Percentiles rank a stretch among this genome's conserved stretches.
Evolutionary conservation across 2,329 filamentous ascomycete species (phyloP).

Genomic region (Trichophaea hybrida): DNA sequence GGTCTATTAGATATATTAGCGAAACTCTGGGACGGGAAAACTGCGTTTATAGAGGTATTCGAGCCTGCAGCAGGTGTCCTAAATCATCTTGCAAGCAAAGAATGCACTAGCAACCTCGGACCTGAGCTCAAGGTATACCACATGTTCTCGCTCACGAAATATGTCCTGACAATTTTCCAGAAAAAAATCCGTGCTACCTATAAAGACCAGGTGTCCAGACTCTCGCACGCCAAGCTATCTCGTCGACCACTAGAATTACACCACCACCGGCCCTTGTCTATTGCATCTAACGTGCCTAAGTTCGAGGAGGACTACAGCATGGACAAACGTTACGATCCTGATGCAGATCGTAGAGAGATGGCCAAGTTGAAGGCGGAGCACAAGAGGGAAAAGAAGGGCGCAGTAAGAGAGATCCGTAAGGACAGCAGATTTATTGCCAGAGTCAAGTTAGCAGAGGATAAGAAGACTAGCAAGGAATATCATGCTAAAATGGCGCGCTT

Average conservation of each 20-base stretch:
- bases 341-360: conserved; percentile 73
- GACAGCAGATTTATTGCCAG: conserved; percentile 87
- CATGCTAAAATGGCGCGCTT: conserved; percentile 91
- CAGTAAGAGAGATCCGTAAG: conserved; percentile 84
- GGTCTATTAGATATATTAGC: conserved; percentile 53
- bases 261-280: conserved; percentile 73
- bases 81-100: neutral
- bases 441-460: conserved; percentile 83
- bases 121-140: conserved; percentile 8
- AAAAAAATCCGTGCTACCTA: conserved; percentile 25
- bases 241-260: conserved; percentile 77
- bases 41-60: conserved; percentile 69
- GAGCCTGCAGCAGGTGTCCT: conserved; percentile 37
- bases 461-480: conserved; percentile 81
- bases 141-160: neutral
- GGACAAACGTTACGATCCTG: conserved; percentile 90
- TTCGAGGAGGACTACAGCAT: conserved; percentile 95
- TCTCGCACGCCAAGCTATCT: conserved; percentile 42
- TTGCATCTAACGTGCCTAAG: conserved; percentile 78
- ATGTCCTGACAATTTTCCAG: neutral
- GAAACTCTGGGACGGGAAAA: conserved; percentile 57
- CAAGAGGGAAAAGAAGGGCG: conserved; percentile 90
- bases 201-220: conserved; percentile 4
- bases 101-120: conserved; percentile 5
- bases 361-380: conserved; percentile 77